Base-by-base conservation (phyloP, 2,329 filamentous ascomycete species). In the Fusarium decemcellulare region DNA sequence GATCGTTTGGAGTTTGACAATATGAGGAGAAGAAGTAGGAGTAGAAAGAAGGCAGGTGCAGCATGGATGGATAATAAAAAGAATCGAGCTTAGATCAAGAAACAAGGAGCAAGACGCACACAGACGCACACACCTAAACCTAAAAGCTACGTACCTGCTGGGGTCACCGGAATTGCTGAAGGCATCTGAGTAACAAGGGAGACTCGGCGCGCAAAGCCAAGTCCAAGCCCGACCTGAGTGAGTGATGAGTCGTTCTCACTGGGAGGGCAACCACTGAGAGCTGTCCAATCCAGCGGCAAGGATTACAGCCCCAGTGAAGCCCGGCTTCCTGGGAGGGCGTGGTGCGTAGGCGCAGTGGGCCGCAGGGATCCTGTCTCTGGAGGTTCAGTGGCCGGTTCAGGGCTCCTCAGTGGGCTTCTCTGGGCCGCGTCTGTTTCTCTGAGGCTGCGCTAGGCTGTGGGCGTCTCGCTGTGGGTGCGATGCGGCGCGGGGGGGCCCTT, bases 91-190 rank as follows among this genome's bases (percentile, higher is more conserved):
- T 57, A 14, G 55, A 42, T 52, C 53, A 61, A 68, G 64, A 65
- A 64, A 70, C 60, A 70, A 71, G 68, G 56, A 70, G 54, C 43
- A 59, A 56, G 34, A 58, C 53, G 40, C 18, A 32, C 57, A 55
- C 53, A 55, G 43, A 43, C 47, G 48, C 60, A 55, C 39, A 70
- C 36, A 53, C 36, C 32, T 34, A 18, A 47, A 46, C 34, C 14
- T 7, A 15, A 39, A 44, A 50, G 56, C 62, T 64, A 76, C 74
- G 67, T 60, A 76, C 74, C 74, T 66, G 67, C 71, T 71, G 71
- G 72, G 71, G 69, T 64, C 59, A 74, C 71, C 50, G 72, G 70
- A 67, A 76, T 71, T 69, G 71, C 74, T 72, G 74, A 76, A 75
- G 74, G 74, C 74, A 76, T 76, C 71, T 72, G 72, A 61, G 68